Evolutionary conservation across 1,284 basidiomycete genomes (phyloP).

Genomic region (Heterobasidion occidentale): DNA sequence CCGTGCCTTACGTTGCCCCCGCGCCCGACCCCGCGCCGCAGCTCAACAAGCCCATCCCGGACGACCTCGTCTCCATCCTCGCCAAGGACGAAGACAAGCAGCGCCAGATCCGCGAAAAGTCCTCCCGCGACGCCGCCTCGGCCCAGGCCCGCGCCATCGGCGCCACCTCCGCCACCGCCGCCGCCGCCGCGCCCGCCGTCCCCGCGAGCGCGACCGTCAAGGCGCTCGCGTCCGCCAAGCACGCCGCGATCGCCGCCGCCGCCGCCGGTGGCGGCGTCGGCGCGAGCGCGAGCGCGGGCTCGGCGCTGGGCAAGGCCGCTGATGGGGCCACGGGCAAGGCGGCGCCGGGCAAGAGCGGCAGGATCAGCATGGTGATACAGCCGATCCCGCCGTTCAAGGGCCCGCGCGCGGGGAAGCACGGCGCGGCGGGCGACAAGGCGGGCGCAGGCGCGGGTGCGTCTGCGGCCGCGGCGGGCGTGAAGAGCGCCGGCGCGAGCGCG

Average conservation of each 20-base stretch:
- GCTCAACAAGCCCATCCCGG: slow-evolving; percentile 91
- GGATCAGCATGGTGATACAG: slow-evolving; percentile 70
- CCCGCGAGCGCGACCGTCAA: no score
- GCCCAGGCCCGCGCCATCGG: slow-evolving; percentile 62
- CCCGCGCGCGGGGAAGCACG: slow-evolving; percentile 23
- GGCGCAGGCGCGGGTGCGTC: slow-evolving; percentile 21
- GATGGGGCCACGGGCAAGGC: slow-evolving; percentile 20
- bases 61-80: slow-evolving; percentile 88
- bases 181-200: slow-evolving; percentile 9
- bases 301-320: slow-evolving; percentile 15
- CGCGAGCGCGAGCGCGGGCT: slow-evolving; percentile 3
- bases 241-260: slow-evolving; percentile 3
- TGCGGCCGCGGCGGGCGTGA: slow-evolving; percentile 19
- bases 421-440: slow-evolving; percentile 17
- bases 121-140: slow-evolving; percentile 59
- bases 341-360: slow-evolving; percentile 18
- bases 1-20: no score
- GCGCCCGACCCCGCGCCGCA: slow-evolving; percentile 20
- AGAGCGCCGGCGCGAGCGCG: slow-evolving; percentile 20
- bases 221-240: slow-evolving; percentile 10
- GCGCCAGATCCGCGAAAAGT: slow-evolving; percentile 73
- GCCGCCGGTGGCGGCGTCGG: slow-evolving; percentile 3
- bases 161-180: slow-evolving; percentile 25
- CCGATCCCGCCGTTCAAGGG: slow-evolving; percentile 91
- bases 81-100: slow-evolving; percentile 89